Base-by-base conservation (phyloP, 164 flowering plant species). In the Vitis amurensis region DNA sequence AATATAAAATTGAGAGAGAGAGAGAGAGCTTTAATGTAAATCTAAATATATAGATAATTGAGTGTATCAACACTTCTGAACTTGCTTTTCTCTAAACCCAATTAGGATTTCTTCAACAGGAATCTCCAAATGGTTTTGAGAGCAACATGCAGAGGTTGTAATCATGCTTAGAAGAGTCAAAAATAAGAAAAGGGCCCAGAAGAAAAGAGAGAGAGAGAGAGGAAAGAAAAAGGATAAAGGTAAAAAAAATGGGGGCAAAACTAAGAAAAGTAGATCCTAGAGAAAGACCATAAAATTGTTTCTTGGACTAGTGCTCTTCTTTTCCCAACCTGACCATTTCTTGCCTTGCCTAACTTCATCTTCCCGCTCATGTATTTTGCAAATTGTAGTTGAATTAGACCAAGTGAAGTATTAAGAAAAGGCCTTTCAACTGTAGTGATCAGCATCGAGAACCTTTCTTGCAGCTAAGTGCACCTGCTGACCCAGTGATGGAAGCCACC, bases 361-460 rank as follows among this genome's bases (percentile, higher is more conserved):
- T 10, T 19, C 44, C 12, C 44, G 44, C 52, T 15, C 16, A 37
- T 37, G 16, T 10, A 2, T 29, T n/a, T 30, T 7, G 8, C 3
- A 64, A 48, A 61, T 12, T 2, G n/a, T 53, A 53, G 56, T 56
- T 52, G 16, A 57, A 55, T 12, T 13, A 2, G 9, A 30, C 15
- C 16, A 37, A 56, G 19, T 11, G 49, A 4, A 37, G 6, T 37
- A 37, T 7, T 37, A 37, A 37, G 44, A 37, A 37, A 37, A 37
- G 44, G 44, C 44, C 4, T 2, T 23, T 19, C 61, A 63, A 17
- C 19, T 57, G 61, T 13, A 55, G 14, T 13, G 30, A 75, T 80
- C 79, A 91, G 87, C 97, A 91, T n/a, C 87, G 87, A 4, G 91
- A 72, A 8, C 94, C 91, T 71, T 82, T 88, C 68, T 53, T 83